These are phyloP conservation scores for Penstemon barbatus DNA, from an alignment of 257 asterid genomes.

Conservation along the genomic window DNA sequence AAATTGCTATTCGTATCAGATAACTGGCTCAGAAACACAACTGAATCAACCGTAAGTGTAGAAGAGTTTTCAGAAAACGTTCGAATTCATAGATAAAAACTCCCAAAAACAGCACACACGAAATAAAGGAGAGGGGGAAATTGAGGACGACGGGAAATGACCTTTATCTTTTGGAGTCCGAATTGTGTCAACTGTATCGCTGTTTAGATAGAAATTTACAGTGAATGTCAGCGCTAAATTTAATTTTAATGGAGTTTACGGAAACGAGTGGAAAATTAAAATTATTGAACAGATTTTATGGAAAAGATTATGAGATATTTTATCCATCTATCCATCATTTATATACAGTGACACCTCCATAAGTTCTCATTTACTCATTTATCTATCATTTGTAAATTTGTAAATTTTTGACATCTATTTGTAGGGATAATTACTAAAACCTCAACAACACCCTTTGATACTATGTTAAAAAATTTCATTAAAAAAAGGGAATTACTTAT, in stretches of 20 bases:
- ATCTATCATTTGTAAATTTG: no score
- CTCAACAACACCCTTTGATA: no score
- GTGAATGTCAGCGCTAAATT: neutral
- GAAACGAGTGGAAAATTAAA: neutral
- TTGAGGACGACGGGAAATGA: neutral
- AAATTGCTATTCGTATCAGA: neutral
- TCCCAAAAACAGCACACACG: neutral
- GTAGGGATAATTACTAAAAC: no score
- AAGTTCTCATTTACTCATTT: no score
- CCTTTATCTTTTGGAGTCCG: slow-evolving; percentile 4
- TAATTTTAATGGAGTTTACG: neutral
- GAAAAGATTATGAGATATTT: neutral
- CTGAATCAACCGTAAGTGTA: neutral
- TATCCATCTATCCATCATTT: no score
- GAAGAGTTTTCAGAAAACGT: neutral
- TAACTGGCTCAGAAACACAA: neutral
- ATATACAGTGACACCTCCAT: no score
- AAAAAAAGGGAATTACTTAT: no score
- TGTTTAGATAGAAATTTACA: neutral
- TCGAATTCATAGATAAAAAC: neutral
- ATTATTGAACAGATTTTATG: neutral
- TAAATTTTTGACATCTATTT: no score
- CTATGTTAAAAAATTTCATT: no score
- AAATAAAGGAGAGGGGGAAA: neutral
- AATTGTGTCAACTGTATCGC: slow-evolving; percentile 1